A percentile compares a stretch with the other conserved stretches of the same genome.
Conservation (phyloP, 2,329 filamentous ascomycete genomes). For the Phaeosphaeriaceae sp. region DNA sequence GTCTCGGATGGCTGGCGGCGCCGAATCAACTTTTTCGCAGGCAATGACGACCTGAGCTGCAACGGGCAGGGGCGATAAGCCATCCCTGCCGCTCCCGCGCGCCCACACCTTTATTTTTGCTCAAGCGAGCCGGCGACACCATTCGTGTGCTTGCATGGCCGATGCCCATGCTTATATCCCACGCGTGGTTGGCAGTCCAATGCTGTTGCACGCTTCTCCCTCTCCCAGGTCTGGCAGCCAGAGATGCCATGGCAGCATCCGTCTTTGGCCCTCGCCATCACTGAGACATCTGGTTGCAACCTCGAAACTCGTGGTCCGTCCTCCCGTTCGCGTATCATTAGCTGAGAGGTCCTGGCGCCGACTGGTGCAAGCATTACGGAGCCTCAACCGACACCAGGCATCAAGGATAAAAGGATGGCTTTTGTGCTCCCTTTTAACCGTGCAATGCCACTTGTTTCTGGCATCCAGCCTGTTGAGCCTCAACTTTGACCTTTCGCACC, state of each 20-base stretch:
- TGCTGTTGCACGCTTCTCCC: not conserved
- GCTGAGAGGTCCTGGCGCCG: not conserved
- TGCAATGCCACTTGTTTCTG: not conserved
- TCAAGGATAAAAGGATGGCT: constrained; percentile 9
- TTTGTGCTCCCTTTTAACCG: constrained; percentile 14
- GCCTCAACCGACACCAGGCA: not conserved
- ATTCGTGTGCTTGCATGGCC: too few species aligned
- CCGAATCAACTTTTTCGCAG: constrained; percentile 37
- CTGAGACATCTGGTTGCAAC: not conserved
- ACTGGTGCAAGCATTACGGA: constrained; percentile 9
- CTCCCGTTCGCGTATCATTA: not conserved
- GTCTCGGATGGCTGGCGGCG: constrained; percentile 9
- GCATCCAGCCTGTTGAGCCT: not conserved
- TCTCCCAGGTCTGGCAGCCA: not conserved
- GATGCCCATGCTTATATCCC: constrained; percentile 5
- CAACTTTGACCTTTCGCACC: not conserved
- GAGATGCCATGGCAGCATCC: constrained; percentile 6
- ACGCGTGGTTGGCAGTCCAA: constrained; percentile 2
- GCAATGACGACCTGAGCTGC: constrained; percentile 33
- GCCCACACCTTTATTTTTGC: constrained; percentile 9
- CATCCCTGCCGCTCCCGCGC: constrained; percentile 12
- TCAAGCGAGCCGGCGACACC: not conserved
- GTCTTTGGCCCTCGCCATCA: constrained; percentile 9
- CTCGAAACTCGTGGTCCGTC: not conserved
- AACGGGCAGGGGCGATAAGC: constrained; percentile 14